phyloP scores from a whole-genome alignment of 257 asterid species.

The Nicotiana otophora region DNA sequence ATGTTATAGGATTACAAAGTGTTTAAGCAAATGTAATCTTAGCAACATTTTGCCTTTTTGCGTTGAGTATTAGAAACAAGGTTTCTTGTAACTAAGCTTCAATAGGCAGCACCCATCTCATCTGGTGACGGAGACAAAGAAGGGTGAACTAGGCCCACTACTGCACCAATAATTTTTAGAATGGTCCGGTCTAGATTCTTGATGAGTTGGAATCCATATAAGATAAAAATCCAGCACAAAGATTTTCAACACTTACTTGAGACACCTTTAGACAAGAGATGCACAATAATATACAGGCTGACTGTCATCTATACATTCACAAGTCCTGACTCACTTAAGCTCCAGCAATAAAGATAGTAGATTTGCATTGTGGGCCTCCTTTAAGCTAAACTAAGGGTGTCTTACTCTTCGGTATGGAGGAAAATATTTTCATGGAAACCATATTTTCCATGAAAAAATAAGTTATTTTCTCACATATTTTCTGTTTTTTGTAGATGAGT shows the following conservation, averaged over 20 bases:
- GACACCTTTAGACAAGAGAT: not conserved
- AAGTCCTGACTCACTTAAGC: not conserved
- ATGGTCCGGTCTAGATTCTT: not conserved
- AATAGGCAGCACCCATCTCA: not conserved
- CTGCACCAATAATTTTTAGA: not conserved
- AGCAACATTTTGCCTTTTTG: not conserved
- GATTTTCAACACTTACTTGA: not conserved
- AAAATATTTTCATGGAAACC: no score
- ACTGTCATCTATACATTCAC: not conserved
- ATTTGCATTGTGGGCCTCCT: not conserved
- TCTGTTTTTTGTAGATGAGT: no score
- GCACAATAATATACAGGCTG: not conserved
- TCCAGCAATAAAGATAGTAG: not conserved
- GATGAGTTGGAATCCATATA: conserved; percentile 5
- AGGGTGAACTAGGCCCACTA: not conserved
- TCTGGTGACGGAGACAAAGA: conserved; percentile 2
- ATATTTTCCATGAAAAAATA: no score
- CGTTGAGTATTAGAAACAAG: not conserved
- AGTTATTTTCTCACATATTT: no score
- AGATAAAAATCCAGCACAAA: not conserved
- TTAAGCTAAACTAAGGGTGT: not conserved
- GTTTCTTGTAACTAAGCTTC: not conserved
- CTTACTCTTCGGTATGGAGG: no score
- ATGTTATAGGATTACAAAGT: not conserved
- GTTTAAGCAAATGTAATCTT: not conserved